Evolutionary conservation across 768 basidiomycete genomes (phyloP), one percentile per base, ranked within the genome.

Genomic region (Leccinum fibrillosum): DNA sequence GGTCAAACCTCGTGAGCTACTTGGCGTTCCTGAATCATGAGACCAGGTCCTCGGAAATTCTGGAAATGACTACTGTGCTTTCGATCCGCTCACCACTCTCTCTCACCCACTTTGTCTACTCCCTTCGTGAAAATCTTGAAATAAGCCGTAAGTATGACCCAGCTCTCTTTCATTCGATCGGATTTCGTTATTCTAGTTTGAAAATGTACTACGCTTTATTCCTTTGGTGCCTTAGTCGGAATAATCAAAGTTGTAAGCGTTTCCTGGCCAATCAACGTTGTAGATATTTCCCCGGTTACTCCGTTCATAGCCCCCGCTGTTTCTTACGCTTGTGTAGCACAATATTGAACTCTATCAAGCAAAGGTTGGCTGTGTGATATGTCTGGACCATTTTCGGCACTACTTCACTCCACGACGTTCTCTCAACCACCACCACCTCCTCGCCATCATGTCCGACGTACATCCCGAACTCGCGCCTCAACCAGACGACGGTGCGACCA

Each of bases 391-490:
- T 35, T 52, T 49, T 50, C 21, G 21, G 30, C 30, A n/a, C 28
- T 45, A 59, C 48, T 10, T 9, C 53, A 21, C 37, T 50, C 11
- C 17, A 32, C 49, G 49, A 32, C 42, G 44, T 52, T 23, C 42
- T 26, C 42, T 52, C 53, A 23, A 48, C 55, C 44, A 56, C 57
- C 21, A 21, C 12, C 19, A 26, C 8, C 28, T 5, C 10, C 10
- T 9, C 49, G 5, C 17, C 55, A 23, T 21, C 55, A 78, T 69
- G 77, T 66, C 63, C 54, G 74, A 64, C 53, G 67, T 55, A 45
- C 74, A 67, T 62, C 76, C 61, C 53, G 73, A 57, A 51, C 76
- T 80, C 53, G 78, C 80, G 17, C 76, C 78, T 1, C 76, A 59
- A 28, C 55, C 75, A 53, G 75, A 79, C 10, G 77, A 77, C n/a